Percentiles rank a stretch among this genome's conserved stretches.
Evolutionary conservation across 2,329 filamentous ascomycete species (phyloP).

Genomic region (Fusarium coicis): DNA sequence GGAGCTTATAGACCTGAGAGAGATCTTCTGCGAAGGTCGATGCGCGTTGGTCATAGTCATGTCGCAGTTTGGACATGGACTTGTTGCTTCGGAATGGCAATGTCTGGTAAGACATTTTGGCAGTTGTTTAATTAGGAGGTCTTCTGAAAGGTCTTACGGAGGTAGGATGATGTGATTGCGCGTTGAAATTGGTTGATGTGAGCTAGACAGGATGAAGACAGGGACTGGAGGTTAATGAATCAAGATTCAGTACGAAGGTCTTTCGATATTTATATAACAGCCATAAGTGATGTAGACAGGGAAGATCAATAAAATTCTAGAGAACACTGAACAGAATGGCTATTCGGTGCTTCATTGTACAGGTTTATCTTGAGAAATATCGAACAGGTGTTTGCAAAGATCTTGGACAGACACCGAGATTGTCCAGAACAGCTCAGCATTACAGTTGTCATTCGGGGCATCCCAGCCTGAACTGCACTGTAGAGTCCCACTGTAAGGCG

Average conservation of each 20-base stretch:
- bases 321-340: background rate
- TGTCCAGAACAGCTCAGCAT: no score
- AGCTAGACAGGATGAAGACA: background rate
- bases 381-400: no score
- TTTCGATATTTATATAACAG: background rate
- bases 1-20: background rate
- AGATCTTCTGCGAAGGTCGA: background rate
- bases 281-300: no score
- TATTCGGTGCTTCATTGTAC: fast-evolving
- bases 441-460: no score
- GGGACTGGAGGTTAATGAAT: background rate
- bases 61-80: background rate
- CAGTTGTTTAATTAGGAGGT: no score
- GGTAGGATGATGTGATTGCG: background rate
- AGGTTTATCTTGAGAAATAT: fast-evolving
- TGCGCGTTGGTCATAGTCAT: no score
- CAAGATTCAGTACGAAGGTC: background rate
- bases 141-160: no score
- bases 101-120: background rate
- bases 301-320: no score
- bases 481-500: no score
- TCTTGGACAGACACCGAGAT: no score
- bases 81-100: background rate
- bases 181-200: background rate
- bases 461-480: no score